phyloP scores from a whole-genome alignment of 768 basidiomycete species.

The Rubroboletus pulcherrimus region DNA sequence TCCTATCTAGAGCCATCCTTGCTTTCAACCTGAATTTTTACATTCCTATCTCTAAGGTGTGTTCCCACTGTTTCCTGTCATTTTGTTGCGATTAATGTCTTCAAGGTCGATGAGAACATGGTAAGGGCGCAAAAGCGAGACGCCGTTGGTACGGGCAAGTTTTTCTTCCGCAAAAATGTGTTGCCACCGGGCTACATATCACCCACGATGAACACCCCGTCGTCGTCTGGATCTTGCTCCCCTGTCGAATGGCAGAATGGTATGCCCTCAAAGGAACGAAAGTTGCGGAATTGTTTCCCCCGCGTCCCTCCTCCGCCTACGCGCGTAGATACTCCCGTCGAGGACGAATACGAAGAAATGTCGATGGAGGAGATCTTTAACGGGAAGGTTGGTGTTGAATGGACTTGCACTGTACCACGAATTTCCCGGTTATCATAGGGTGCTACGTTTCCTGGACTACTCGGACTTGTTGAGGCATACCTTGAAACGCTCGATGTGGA shows the following conservation, averaged over 20 bases:
- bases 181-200: constrained; percentile 51
- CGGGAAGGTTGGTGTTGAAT: constrained; percentile 61
- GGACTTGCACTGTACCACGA: not conserved
- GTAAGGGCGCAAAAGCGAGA: constrained; percentile 79
- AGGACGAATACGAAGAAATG: constrained; percentile 91
- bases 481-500: constrained; percentile 82
- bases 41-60: constrained; percentile 92
- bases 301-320: constrained; percentile 45
- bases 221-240: constrained; percentile 39
- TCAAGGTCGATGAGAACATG: constrained; percentile 97
- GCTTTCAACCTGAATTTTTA: constrained; percentile 92
- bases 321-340: constrained; percentile 51
- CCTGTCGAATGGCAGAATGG: constrained; percentile 34
- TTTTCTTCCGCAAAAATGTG: constrained; percentile 87
- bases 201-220: constrained; percentile 40
- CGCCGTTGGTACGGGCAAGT: constrained; percentile 69
- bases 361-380: constrained; percentile 89
- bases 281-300: constrained; percentile 70
- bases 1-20: constrained; percentile 91
- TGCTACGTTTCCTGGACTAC: constrained; percentile 68
- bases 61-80: not conserved
- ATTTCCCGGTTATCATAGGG: constrained; percentile 39
- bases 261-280: constrained; percentile 53
- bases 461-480: constrained; percentile 80
- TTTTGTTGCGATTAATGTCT: not conserved